Evolutionary conservation across 1,284 basidiomycete genomes (phyloP).

Genomic region (Trichosporon inkin): DNA sequence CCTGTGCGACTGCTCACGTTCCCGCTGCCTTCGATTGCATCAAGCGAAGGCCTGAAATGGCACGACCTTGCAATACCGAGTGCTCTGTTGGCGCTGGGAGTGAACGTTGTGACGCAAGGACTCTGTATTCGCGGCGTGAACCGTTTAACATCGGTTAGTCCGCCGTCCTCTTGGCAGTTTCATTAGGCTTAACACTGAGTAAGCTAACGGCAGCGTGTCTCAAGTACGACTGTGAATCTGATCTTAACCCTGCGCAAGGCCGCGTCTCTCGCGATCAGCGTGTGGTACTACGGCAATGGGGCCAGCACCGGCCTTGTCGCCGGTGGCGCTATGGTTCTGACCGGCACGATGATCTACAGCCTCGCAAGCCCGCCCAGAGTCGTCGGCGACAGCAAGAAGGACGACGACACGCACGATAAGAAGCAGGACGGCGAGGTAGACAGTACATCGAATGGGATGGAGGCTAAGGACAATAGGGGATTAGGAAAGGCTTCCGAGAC

Average conservation of each 20-base stretch:
- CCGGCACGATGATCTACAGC: conserved; percentile 33
- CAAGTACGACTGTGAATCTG: conserved; percentile 77
- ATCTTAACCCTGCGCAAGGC: conserved; percentile 87
- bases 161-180: conserved; percentile 45
- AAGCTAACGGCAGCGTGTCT: conserved; percentile 54
- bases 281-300: conserved; percentile 47
- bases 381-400: conserved; percentile 1
- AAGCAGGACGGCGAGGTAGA: background rate
- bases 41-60: conserved; percentile 13
- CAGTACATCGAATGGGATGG: background rate
- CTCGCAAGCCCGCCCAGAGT: conserved; percentile 18
- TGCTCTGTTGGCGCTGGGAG: conserved; percentile 62
- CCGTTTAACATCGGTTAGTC: conserved; percentile 61
- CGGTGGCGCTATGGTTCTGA: conserved; percentile 47
- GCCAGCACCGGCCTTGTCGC: conserved; percentile 36
- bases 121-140: conserved; percentile 89
- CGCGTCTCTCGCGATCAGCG: conserved; percentile 65
- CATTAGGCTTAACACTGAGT: background rate
- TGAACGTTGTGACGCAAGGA: conserved; percentile 81
- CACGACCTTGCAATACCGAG: conserved; percentile 55
- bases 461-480: background rate
- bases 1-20: conserved; percentile 35
- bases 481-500: background rate
- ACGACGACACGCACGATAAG: background rate
- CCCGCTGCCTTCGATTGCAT: conserved; percentile 23